Conservation (phyloP, 2,329 filamentous ascomycete species). For the Fusarium sp. region DNA sequence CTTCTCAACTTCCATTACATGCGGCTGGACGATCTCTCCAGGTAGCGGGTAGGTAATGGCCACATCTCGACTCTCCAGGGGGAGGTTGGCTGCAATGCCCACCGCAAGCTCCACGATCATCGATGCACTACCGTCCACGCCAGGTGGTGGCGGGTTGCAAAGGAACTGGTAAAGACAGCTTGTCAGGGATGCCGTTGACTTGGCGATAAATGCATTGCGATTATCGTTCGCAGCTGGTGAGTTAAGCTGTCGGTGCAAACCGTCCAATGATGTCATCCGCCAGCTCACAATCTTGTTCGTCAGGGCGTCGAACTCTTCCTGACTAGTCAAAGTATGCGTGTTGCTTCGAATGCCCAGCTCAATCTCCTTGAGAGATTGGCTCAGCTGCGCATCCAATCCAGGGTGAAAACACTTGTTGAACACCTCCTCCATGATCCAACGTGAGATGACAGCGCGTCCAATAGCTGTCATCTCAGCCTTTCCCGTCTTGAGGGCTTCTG, state of each 20-base stretch:
- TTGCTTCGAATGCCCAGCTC: conserved; percentile 87
- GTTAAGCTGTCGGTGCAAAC: conserved; percentile 77
- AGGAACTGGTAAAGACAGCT: conserved; percentile 78
- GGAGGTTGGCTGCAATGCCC: conserved; percentile 84
- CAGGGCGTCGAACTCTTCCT: conserved; percentile 89
- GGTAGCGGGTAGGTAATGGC: conserved; percentile 87
- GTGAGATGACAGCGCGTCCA: conserved; percentile 86
- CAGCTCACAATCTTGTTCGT: conserved; percentile 90
- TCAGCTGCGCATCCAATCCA: conserved; percentile 79
- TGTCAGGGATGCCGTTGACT: conserved; percentile 74
- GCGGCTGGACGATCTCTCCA: conserved; percentile 73
- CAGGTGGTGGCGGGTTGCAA: conserved; percentile 78
- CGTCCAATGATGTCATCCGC: conserved; percentile 93
- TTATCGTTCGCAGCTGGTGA: conserved; percentile 73
- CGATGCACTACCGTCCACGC: conserved; percentile 85
- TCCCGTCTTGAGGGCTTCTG: conserved; percentile 84
- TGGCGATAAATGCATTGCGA: conserved; percentile 73
- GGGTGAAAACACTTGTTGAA: conserved; percentile 96
- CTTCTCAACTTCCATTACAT: conserved; percentile 90
- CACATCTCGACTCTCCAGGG: conserved; percentile 91
- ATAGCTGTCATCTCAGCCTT: conserved; percentile 99
- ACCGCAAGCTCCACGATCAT: conserved; percentile 95
- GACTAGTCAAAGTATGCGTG: conserved; percentile 76
- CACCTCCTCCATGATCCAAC: conserved; percentile 90
- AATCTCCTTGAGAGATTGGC: conserved; percentile 82